These are phyloP conservation scores for Neoarthrinium moseri DNA, from an alignment of 2,329 filamentous ascomycete genomes.

Conservation along the genomic window DNA sequence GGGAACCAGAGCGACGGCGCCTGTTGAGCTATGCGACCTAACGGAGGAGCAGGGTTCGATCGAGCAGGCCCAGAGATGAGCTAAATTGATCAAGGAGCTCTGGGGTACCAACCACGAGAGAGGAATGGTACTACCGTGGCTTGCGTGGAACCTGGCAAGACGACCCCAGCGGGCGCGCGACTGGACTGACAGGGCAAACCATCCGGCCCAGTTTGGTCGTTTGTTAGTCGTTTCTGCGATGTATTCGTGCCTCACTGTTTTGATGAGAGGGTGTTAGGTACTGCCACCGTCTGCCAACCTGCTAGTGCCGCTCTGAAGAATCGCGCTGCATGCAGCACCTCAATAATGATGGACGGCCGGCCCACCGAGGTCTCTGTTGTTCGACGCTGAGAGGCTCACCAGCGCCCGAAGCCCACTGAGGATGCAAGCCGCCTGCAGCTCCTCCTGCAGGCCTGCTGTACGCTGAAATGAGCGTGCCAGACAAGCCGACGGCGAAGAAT, in stretches of 20 bases:
- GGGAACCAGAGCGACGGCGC: slow-evolving; percentile 22
- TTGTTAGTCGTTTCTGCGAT: no score
- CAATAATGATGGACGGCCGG: slow-evolving; percentile 17
- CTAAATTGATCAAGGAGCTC: slow-evolving; percentile 7
- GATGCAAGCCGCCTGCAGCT: slow-evolving; percentile 17
- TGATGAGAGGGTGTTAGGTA: slow-evolving; percentile 4
- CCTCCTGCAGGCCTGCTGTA: slow-evolving; percentile 20
- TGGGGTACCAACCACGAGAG: not conserved
- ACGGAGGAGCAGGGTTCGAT: slow-evolving; percentile 25
- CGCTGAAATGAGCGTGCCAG: slow-evolving; percentile 29
- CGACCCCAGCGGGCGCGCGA: no score
- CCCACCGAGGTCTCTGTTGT: slow-evolving; percentile 15
- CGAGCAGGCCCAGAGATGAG: slow-evolving; percentile 8
- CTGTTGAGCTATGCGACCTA: slow-evolving; percentile 27
- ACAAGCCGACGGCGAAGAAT: no score
- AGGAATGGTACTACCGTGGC: not conserved
- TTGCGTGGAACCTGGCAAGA: not conserved
- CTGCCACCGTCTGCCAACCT: no score
- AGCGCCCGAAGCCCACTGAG: slow-evolving; percentile 13
- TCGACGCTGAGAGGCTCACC: slow-evolving; percentile 6
- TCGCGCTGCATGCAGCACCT: not conserved
- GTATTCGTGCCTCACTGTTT: not conserved
- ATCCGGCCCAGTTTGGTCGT: no score
- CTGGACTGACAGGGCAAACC: slow-evolving; percentile 2
- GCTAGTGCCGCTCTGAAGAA: not conserved